Evolutionary conservation across 495 filamentous ascomycete genomes (phyloP).

Genomic region (Xylaria venustula): DNA sequence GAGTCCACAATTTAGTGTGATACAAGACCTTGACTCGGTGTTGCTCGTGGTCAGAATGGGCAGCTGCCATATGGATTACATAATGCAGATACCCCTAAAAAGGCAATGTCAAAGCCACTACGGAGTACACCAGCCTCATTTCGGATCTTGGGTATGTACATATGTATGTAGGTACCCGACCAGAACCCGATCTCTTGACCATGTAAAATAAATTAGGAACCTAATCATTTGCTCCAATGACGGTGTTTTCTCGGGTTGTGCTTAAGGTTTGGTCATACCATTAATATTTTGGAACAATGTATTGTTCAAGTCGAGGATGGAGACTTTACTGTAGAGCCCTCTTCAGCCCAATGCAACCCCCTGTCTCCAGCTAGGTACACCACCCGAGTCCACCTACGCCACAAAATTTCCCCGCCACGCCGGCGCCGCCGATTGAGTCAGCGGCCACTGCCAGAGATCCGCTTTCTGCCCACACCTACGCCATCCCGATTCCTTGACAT

Average conservation of each 20-base stretch:
- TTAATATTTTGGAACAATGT: too few relatives aligned
- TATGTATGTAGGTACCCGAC: not conserved
- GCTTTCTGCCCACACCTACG: conserved; percentile 33
- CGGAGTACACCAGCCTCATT: not conserved
- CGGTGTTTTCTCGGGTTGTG: too few relatives aligned
- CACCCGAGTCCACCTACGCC: not conserved
- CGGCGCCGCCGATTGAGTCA: conserved; percentile 30
- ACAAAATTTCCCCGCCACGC: not conserved
- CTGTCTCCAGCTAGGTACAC: not conserved
- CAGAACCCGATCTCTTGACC: too few relatives aligned
- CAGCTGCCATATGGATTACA: not conserved
- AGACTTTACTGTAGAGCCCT: too few relatives aligned
- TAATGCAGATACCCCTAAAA: not conserved
- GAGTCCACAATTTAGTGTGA: too few relatives aligned
- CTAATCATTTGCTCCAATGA: too few relatives aligned
- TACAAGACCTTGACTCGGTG: too few relatives aligned
- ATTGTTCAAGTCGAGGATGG: too few relatives aligned
- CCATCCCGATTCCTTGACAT: conserved; percentile 32
- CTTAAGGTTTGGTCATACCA: too few relatives aligned
- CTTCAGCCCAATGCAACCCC: too few relatives aligned
- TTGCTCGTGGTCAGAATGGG: too few relatives aligned
- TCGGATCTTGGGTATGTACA: not conserved
- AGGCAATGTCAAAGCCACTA: not conserved
- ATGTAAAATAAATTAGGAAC: too few relatives aligned
- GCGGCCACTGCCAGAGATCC: conserved; percentile 19